phyloP scores from a whole-genome alignment of 176 grass and related monocot species.

The Carex littledalei region DNA sequence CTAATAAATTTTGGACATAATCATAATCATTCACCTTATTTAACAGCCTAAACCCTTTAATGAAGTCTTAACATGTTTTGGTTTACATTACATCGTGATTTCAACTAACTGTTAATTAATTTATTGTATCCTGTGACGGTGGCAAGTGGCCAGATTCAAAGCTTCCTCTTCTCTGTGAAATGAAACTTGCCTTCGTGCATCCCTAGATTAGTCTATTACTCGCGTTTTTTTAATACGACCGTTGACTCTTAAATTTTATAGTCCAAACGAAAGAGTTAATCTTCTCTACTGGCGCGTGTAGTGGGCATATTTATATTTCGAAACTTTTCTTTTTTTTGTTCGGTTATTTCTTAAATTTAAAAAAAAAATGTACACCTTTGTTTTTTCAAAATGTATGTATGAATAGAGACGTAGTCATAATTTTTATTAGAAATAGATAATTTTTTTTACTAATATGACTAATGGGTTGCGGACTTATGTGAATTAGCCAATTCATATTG shows the following conservation, averaged over 20 bases:
- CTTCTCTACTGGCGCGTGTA: neutral
- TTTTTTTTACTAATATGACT: too few species aligned
- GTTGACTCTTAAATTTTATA: neutral
- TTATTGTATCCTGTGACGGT: neutral
- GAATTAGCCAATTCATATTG: too few species aligned
- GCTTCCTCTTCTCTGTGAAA: neutral
- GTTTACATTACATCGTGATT: neutral
- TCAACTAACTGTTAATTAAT: neutral
- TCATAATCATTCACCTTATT: too few species aligned
- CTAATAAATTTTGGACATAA: neutral
- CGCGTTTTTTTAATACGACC: neutral
- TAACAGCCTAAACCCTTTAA: neutral
- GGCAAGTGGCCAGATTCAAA: neutral
- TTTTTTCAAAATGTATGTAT: too few species aligned
- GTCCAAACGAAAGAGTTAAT: neutral
- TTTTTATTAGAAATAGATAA: too few species aligned
- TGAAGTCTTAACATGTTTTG: neutral
- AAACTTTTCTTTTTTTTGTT: too few species aligned
- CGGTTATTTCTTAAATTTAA: too few species aligned
- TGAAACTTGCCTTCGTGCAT: neutral
- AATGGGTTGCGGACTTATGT: too few species aligned
- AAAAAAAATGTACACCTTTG: too few species aligned
- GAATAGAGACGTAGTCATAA: too few species aligned
- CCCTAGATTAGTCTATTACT: neutral
- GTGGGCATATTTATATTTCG: too few species aligned